Evolutionary conservation across 2,329 filamentous ascomycete genomes (phyloP).

Genomic region (Chrysosporium queenslandicum): DNA sequence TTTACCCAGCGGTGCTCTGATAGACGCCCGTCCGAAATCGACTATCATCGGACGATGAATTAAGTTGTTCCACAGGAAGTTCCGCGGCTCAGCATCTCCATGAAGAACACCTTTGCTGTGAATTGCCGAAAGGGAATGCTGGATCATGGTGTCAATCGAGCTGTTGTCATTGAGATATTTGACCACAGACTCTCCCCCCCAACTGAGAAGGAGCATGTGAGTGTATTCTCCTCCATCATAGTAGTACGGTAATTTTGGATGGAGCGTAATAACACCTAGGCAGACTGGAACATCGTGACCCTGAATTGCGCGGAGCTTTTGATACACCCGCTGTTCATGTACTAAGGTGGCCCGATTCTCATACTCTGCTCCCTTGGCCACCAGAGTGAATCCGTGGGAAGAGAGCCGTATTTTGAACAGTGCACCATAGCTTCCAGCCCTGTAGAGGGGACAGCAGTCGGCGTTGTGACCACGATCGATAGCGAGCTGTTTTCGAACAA

Average conservation of each 20-base stretch:
- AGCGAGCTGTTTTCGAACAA: constrained; percentile 10
- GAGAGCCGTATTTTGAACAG: constrained; percentile 11
- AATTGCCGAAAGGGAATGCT: constrained; percentile 3
- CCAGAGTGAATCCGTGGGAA: constrained; percentile 11
- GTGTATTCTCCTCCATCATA: constrained; percentile 6
- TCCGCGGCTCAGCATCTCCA: constrained; percentile 8
- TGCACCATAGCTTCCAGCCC: constrained; percentile 8
- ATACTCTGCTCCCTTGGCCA: constrained; percentile 4
- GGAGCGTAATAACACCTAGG: constrained; percentile 7
- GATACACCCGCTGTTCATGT: constrained; percentile 1
- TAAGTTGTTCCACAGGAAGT: constrained; percentile 5
- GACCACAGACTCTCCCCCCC: constrained; percentile 7
- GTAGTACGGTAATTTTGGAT: constrained; percentile 4
- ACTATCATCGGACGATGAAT: background rate
- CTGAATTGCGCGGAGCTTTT: constrained; percentile 6
- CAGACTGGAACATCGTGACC: constrained; percentile 8
- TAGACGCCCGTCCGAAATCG: background rate
- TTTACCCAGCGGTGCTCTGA: background rate
- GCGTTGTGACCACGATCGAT: constrained; percentile 7
- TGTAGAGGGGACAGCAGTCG: constrained; percentile 10
- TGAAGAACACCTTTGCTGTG: constrained; percentile 7
- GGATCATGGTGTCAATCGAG: background rate
- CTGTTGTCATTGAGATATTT: background rate
- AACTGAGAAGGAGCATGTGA: constrained; percentile 11
- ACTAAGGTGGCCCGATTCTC: background rate